Evolutionary conservation across 1,139 yeast species (phyloP), one percentile per base, ranked within the genome.

Genomic region (Debaryomyces subglobosus): DNA sequence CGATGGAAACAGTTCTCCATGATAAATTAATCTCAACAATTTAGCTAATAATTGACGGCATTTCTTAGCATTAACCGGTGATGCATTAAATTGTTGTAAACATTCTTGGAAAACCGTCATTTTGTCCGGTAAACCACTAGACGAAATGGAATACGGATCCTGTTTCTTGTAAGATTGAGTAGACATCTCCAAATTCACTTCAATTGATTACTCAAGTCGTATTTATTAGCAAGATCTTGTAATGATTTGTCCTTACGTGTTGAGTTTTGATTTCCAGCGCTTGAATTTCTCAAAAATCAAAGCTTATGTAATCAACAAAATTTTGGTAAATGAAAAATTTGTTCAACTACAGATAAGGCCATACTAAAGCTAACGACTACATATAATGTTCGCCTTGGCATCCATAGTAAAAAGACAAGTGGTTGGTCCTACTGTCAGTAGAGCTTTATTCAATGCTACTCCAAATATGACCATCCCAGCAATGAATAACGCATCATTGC

Each of bases 61-160:
- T 69, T 86, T 87, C 60, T 85, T 86, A 30, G 97, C 89, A 60
- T 89, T 87, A 52, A 92, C 87, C 15, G 97, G 97, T 39, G 96
- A 81, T 55, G 94, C 90, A 72, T 92, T 92, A 80, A 94, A 95
- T 54, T 89, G 94, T 59, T 89, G 89, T 61, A 90, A 77, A 74
- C 98, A 92, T 68, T 92, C 97, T 72, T 94, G 99, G 68, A 89
- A 92, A 56, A 95, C 94, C 9, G 97, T 87, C 98, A 94, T 94
- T 72, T 91, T 91, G 71, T 94, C 99, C 51, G 96, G 95, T 55
- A 80, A 68, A 46, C 85, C 86, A 35, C 64, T 53, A 25, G 66
- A 52, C 56, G 81, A 87, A 30, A 33, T 32, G 51, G 83, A 69
- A 54, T 68, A 68, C 64, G 89, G 91, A 67, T 90, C 97, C 71